Evolutionary conservation across 331 rosid species (phyloP), one percentile per base, ranked within the genome.

Genomic region (Acacia pycnantha): DNA sequence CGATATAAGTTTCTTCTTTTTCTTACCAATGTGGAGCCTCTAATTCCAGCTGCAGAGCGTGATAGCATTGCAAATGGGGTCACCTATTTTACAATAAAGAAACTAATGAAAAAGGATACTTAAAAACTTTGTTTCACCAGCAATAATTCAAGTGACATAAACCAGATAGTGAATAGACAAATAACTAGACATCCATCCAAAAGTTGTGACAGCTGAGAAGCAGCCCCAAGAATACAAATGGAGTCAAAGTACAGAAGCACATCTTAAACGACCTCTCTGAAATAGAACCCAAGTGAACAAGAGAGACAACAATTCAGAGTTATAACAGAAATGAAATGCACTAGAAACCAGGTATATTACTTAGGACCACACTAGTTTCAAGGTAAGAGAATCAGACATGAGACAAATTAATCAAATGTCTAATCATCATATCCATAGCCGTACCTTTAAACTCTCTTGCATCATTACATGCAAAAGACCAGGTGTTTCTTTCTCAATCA

Each of bases 401-500:
- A 54, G 54, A 59, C 1, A 59, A 76, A 58, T 68, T n/a, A 56
- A 53, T 78, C 65, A 67, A 66, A 59, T 40, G 31, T 35, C 73
- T 43, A 41, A 58, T 53, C 74, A 69, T 15, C 79, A 71, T 56
- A 82, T 59, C 68, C 54, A 59, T 40, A 77, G 67, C 15, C 68
- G 75, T 83, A 93, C 98, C 95, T 93, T 95, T 74, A 95, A 87
- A 89, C 98, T 93, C 91, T 90, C 98, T 84, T 89, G 97, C 88
- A 90, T 93, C 98, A 95, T 95, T 82, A 89, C 94, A 83, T 90
- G 73, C 65, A 93, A 78, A 67, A 95, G 93, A 75, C 98, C 97
- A 68, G 97, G 98, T 78, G 97, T 95, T 90, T 95, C 98, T 88
- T 82, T 95, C 84, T 95, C 96, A 67, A 95, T 84, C 89, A 93